Percentiles rank a stretch among this genome's conserved stretches.
These are phyloP conservation scores for Ophiostoma tasmaniense DNA, from an alignment of 2,329 filamentous ascomycete genomes.

Conservation along the genomic window DNA sequence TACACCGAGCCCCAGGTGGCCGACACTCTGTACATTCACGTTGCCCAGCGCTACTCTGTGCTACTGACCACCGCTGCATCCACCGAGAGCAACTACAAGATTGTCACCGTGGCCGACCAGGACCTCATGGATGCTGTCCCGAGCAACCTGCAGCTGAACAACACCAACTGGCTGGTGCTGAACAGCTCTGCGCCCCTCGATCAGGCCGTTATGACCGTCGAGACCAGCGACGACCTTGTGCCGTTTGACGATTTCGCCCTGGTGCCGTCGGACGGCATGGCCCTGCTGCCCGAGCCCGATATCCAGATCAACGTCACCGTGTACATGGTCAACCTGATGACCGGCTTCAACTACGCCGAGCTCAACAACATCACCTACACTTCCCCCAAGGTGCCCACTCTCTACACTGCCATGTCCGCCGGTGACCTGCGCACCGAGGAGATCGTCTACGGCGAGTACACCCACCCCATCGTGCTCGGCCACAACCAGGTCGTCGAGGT, in stretches of 20 bases:
- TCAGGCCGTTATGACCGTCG: constrained; percentile 14
- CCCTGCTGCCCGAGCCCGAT: constrained; percentile 53
- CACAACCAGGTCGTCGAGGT: constrained; percentile 63
- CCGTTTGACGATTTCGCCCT: constrained; percentile 68
- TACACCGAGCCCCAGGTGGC: constrained; percentile 55
- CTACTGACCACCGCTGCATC: constrained; percentile 56
- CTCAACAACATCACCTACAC: constrained; percentile 74
- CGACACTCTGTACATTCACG: constrained; percentile 55
- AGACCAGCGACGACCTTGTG: constrained; percentile 44
- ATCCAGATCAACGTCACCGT: constrained; percentile 55
- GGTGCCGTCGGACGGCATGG: constrained; percentile 57
- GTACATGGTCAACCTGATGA: constrained; percentile 55
- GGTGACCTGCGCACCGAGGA: constrained; percentile 47
- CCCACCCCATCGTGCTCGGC: constrained; percentile 59
- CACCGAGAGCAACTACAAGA: constrained; percentile 55
- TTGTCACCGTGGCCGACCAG: constrained; percentile 40
- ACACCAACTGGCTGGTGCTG: constrained; percentile 57
- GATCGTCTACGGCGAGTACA: constrained; percentile 56
- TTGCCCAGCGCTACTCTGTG: constrained; percentile 59
- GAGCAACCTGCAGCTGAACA: constrained; percentile 56
- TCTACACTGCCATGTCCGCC: constrained; percentile 65
- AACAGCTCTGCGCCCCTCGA: constrained; percentile 44
- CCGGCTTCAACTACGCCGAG: constrained; percentile 43
- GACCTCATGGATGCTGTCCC: constrained; percentile 62
- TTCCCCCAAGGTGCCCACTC: constrained; percentile 64